Base-by-base conservation (phyloP, 352 stramenopile species). In the Phytophthora palmivora region DNA sequence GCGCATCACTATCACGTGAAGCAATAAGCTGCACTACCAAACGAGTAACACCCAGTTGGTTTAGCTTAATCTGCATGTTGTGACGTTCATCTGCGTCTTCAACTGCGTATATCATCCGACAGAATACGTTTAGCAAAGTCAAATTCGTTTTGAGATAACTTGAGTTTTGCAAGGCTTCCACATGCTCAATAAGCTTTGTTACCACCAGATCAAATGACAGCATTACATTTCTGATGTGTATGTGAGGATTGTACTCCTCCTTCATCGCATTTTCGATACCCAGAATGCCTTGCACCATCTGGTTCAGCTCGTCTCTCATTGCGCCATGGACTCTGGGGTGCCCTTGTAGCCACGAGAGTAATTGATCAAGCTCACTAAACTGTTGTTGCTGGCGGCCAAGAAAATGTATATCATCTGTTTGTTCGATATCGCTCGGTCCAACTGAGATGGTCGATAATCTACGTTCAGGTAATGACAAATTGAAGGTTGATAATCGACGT, bases 161-260 rank as follows among this genome's bases (percentile, higher is more conserved):
- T 0, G 69, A 37, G 26, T 88, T 68, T 45, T 88, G 81, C 15
- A 92, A 72, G 16, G 68, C 63, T 24, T 82, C 72, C 0, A 90
- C 78, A 11, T 92, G 79, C 4, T 75, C 65, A 8, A 92, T 78
- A 8, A 92, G 74, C 43, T 79, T 86, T 0, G 73, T 55, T 6
- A 90, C 81, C 15, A 92, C 78, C 18, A 91, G 44, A 52, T 92
- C 79, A 42, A 92, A 89, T 0, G 79, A 91, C 12, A 89, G 34
- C 5, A 42, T 41, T 15, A 87, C 59, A 30, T 84, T 78, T 46
- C 67, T 76, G 15, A 68, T 12, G 21, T 87, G 76, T 3, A 68
- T 3, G n/a, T 74, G 55, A 8, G 75, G 56, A 36, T 87, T 57
- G 26, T 73, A 85, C 52, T 92, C 79, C 11, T 76, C 64, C 48